Evolutionary conservation across 2,329 filamentous ascomycete species (phyloP).

Genomic region (Aspergillus amoenus): DNA sequence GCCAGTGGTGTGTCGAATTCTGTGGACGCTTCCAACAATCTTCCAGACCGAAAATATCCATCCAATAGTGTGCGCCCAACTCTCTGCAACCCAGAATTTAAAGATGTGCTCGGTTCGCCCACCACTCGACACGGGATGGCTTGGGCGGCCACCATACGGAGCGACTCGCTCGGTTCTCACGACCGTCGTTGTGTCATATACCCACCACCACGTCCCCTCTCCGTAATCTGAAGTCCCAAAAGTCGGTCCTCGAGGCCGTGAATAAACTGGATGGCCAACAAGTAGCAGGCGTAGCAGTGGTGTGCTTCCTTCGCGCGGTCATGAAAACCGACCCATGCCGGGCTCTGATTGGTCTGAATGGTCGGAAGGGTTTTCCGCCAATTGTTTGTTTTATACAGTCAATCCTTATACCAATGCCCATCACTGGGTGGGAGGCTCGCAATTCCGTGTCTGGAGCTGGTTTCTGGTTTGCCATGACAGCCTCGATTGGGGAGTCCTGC

Average conservation of each 20-base stretch:
- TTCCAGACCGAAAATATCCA: not conserved
- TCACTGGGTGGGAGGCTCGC: not conserved
- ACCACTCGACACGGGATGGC: not conserved
- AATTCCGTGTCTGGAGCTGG: not conserved
- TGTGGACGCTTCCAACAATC: not conserved
- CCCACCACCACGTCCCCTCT: not conserved
- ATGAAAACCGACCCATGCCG: not conserved
- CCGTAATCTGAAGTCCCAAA: too few species aligned
- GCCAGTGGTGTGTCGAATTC: not conserved
- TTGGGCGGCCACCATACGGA: not conserved
- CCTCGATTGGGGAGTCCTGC: not conserved
- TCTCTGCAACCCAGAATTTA: not conserved
- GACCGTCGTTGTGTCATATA: not conserved
- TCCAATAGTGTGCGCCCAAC: not conserved
- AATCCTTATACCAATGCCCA: too few species aligned
- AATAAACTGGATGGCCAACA: not conserved
- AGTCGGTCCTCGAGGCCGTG: not conserved
- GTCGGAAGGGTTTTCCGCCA: not conserved
- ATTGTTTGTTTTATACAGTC: not conserved
- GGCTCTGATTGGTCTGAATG: not conserved
- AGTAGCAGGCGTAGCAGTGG: not conserved
- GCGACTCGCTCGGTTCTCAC: slow-evolving; percentile 6
- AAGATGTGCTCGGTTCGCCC: not conserved
- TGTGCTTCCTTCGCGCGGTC: not conserved
- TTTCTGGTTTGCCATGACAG: not conserved